Base-by-base conservation (phyloP, 177 flowering plant species). In the Vitis hybrid region DNA sequence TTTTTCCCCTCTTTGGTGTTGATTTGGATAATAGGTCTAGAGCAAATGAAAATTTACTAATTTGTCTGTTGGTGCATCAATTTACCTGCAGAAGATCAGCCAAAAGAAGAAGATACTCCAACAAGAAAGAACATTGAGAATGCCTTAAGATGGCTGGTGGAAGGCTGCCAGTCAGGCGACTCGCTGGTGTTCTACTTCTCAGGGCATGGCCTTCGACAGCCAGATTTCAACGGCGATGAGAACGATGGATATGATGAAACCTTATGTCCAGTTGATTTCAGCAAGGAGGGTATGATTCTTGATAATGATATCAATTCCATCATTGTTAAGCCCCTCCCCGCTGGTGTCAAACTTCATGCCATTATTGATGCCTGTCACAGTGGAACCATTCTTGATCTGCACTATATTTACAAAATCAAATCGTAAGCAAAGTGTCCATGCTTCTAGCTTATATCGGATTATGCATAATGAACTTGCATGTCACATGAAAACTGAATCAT, bases 281-380 rank as follows among this genome's bases (percentile, higher is more conserved):
- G 79, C 62, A 71, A 77, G 0, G 73, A 79, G 24, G 95, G 94
- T 20, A 80, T 81, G 83, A 94, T 94, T 18, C 54, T 84, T 2
- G 98, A 92, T 33, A 83, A 90, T 66, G 84, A 90, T 18, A 82
- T 94, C 54, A 90, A 92, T 68, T 71, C 75, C 8, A 82, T 76
- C 58, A 81, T 94, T 38, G 95, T 94, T 19, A 66, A 79, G 66
- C 90, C 94, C 0, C 92, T 94, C 18, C 73, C 62, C 0, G 12
- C 50, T 18, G 98, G 90, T 12, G 94, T 82, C 52, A 92, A 67
- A 5, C 98, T 94, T 65, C 98, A 94, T 71, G 95, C 95, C 59
- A 83, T 94, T 20, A 74, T 94, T 10, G 97, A 94, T 76, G 79
- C 94, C 74, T 92, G 97, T 59, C 94, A 90, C 60, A 92, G 98